Evolutionary conservation across 2,329 filamentous ascomycete genomes (phyloP), one percentile per base, ranked within the genome.

Genomic region (Aspergillus novofumigatus): DNA sequence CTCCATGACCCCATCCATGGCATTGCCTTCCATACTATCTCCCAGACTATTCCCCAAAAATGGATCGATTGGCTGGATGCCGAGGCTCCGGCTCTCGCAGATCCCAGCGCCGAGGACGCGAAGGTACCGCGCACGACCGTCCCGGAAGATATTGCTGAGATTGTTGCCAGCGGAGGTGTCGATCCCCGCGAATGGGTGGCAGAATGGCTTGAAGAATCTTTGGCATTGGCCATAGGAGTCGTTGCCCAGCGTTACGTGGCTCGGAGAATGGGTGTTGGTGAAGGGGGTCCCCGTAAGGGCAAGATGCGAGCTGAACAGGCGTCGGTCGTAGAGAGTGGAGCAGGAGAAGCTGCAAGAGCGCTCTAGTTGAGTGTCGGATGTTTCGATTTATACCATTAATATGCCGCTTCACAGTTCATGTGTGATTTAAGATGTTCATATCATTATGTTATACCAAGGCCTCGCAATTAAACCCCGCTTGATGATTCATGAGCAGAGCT

Each of bases 161-260:
- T 97, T 61, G 85, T 99, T 51, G 78, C 83, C 55, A 80, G 76
- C 52, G 86, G 86, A 17, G 86, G 85, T 9, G 91, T 97, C 2
- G 94, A 99, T 69, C 94, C 94, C 0, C 83, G 94, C 57, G 94
- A 99, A 74, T 99, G 94, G 94, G 90, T 96, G 41, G 89, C 92
- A 3, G 94, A 97, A 75, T 99, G 94, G 94, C 83, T 99, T 49
- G 93, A 97, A 77, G 93, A 97, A 77, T 79, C 87, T 0, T 81
- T 99, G 32, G 86, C 81, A 44, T 78, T 97, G 51, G 84, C 86
- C 3, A 84, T 95, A 0, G 93, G 94, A 20, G 80, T 96, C 7
- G 88, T 97, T 3, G 94, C 94, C 2, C 94, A 99, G 81, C 83
- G 92, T 62, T 99, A 99, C 71, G 94, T 99, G 21, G 93, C 94